Conservation (phyloP, 352 stramenopile species). For the Peronospora farinosa region DNA sequence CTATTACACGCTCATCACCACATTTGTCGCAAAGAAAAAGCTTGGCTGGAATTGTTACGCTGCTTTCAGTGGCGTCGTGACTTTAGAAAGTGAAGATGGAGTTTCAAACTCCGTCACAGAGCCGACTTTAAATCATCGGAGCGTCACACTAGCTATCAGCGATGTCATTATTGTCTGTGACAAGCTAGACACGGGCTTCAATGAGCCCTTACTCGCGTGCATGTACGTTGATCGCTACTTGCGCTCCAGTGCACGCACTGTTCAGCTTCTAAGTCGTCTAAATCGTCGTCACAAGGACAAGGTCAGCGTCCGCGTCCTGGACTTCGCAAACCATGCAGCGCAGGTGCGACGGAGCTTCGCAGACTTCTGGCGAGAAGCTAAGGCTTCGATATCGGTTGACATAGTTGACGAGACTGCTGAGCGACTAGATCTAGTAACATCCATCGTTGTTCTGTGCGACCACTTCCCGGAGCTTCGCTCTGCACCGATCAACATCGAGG, state of each 20-base stretch:
- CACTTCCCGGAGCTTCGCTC: constrained; percentile 31
- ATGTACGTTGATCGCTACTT: constrained; percentile 85
- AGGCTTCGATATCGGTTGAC: constrained; percentile 12
- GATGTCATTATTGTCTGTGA: constrained; percentile 82
- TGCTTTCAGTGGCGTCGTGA: constrained; percentile 54
- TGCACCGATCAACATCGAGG: constrained; percentile 13
- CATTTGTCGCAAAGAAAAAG: constrained; percentile 49
- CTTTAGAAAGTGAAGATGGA: constrained; percentile 16
- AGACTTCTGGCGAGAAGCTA: constrained; percentile 44
- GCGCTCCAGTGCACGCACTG: constrained; percentile 50
- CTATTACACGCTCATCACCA: constrained; percentile 57
- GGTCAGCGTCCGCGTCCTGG: constrained; percentile 40
- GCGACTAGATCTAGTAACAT: constrained; percentile 31
- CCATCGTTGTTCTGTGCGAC: constrained; percentile 39
- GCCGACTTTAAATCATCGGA: constrained; percentile 54
- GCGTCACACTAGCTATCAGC: constrained; percentile 43
- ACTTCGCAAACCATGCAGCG: constrained; percentile 70
- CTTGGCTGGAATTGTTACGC: constrained; percentile 62
- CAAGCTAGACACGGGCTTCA: constrained; percentile 84
- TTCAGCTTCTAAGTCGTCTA: constrained; percentile 79
- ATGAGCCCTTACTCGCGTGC: constrained; percentile 57
- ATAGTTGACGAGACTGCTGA: constrained; percentile 28
- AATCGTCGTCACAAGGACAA: constrained; percentile 67
- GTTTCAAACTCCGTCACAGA: constrained; percentile 39
- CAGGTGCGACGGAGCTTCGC: constrained; percentile 53